These are phyloP conservation scores for Russula earlei DNA, from an alignment of 768 basidiomycete genomes.

Conservation along the genomic window DNA sequence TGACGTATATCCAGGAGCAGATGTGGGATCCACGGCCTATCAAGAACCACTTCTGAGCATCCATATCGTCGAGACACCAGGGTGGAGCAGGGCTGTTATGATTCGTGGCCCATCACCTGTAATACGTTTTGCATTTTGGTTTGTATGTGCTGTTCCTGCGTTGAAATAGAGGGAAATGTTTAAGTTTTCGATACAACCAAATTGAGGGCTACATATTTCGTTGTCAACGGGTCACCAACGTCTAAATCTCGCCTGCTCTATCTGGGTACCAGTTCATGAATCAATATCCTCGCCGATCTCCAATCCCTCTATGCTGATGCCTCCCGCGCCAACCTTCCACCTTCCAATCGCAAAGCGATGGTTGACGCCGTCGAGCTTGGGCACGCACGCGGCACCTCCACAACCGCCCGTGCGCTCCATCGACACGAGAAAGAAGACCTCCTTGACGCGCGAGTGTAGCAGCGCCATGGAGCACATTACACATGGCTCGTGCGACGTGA, in stretches of 20 bases:
- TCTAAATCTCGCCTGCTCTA: slow-evolving; percentile 6
- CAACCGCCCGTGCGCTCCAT: slow-evolving; percentile 82
- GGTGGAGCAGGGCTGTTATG: not conserved
- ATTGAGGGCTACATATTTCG: slow-evolving; percentile 6
- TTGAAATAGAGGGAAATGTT: not conserved
- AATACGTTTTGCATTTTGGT: not conserved
- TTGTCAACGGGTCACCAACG: not conserved
- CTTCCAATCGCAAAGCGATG: slow-evolving; percentile 71
- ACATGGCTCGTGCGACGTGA: slow-evolving; percentile 94
- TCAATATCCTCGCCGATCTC: slow-evolving; percentile 25
- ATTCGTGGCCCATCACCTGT: not conserved
- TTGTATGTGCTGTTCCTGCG: not conserved
- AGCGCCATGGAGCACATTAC: slow-evolving; percentile 98
- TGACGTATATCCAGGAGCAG: slow-evolving; percentile 45
- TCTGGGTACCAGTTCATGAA: slow-evolving; percentile 19
- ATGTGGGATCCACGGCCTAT: slow-evolving; percentile 58
- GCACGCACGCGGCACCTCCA: slow-evolving; percentile 66
- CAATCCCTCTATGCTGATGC: slow-evolving; percentile 11
- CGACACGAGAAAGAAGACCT: slow-evolving; percentile 65
- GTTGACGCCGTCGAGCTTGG: slow-evolving; percentile 78
- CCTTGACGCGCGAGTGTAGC: slow-evolving; percentile 87
- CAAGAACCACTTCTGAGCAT: slow-evolving; percentile 7
- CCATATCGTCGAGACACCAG: not conserved
- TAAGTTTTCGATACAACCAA: slow-evolving; percentile 9
- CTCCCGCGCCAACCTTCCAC: slow-evolving; percentile 40